These are phyloP conservation scores for Axilococcus clingmanii DNA, from an alignment of 139 green algal species.

Conservation along the genomic window DNA sequence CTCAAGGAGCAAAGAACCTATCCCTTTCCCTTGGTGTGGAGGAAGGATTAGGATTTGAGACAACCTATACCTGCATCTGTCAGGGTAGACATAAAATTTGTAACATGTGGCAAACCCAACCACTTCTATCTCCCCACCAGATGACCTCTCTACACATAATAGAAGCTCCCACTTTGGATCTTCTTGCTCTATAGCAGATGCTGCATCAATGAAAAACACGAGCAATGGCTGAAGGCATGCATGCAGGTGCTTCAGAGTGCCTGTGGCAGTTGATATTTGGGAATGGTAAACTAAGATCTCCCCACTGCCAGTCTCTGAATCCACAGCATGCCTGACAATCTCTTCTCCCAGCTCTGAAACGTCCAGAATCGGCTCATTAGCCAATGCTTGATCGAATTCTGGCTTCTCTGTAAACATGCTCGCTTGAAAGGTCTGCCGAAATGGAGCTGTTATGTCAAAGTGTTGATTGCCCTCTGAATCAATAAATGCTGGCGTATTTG, in stretches of 20 bases:
- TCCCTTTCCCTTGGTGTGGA: constrained; percentile 51
- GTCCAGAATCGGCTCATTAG: constrained; percentile 3
- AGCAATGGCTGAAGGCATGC: constrained; percentile 64
- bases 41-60: constrained; percentile 75
- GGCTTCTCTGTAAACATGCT: constrained; percentile 21
- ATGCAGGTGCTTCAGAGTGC: constrained; percentile 52
- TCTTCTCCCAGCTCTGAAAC: constrained; percentile 12
- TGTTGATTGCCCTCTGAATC: constrained; percentile 16
- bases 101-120: constrained; percentile 65
- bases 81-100: constrained; percentile 72
- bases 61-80: constrained; percentile 50
- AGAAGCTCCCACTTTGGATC: constrained; percentile 72
- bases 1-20: constrained; percentile 52
- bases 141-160: constrained; percentile 27
- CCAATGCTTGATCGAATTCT: constrained; percentile 12
- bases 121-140: not conserved
- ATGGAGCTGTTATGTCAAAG: constrained; percentile 24
- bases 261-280: constrained; percentile 7
- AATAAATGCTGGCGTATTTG: too few species aligned
- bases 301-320: constrained; percentile 1
- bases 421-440: constrained; percentile 16
- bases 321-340: constrained; percentile 6
- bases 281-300: constrained; percentile 5
- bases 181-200: constrained; percentile 51
- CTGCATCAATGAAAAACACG: constrained; percentile 79